These are phyloP conservation scores for Solanum bulbocastanum DNA, from an alignment of 257 asterid species.

Conservation along the genomic window DNA sequence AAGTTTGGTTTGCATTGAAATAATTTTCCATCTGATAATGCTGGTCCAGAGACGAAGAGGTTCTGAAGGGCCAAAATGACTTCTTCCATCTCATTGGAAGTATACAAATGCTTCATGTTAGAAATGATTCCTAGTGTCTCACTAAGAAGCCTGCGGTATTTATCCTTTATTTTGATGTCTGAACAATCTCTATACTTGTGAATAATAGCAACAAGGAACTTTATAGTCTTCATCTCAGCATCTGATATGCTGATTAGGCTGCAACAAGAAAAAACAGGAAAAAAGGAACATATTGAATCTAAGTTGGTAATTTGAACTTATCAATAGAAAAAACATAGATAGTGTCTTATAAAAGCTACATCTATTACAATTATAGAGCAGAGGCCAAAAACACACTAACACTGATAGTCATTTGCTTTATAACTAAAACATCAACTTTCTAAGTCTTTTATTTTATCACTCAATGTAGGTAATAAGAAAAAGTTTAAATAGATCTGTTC, in stretches of 20 bases:
- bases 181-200: slow-evolving; percentile 42
- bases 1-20: slow-evolving; percentile 67
- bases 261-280: background rate
- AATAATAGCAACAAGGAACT: slow-evolving; percentile 48
- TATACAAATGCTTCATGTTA: slow-evolving; percentile 53
- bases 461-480: background rate
- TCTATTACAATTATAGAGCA: background rate
- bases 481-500: background rate
- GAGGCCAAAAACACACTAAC: background rate
- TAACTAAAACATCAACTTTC: background rate
- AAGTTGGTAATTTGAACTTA: background rate
- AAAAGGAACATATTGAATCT: background rate
- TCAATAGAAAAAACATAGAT: background rate
- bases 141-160: slow-evolving; percentile 49
- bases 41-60: slow-evolving; percentile 54
- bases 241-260: slow-evolving; percentile 79
- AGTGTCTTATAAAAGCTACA: background rate
- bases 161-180: slow-evolving; percentile 34
- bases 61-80: slow-evolving; percentile 69
- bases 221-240: slow-evolving; percentile 67
- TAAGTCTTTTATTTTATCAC: background rate
- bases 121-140: slow-evolving; percentile 67
- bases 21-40: slow-evolving; percentile 28
- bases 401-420: background rate
- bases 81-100: slow-evolving; percentile 65